Evolutionary conservation across 495 filamentous ascomycete species (phyloP).

Genomic region (Achaetomiella virescens): DNA sequence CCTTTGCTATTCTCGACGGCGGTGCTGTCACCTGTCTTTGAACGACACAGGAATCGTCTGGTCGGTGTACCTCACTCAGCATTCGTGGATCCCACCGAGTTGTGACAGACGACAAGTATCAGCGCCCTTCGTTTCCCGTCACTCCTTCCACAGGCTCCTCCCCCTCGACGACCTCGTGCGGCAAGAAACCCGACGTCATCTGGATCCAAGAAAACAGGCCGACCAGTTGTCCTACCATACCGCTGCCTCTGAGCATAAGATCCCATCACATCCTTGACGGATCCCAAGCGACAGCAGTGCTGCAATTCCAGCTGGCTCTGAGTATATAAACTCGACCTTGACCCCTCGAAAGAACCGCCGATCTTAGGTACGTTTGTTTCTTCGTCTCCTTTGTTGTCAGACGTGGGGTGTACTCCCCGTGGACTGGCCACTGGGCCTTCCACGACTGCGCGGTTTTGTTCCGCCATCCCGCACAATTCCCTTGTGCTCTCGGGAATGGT

Average conservation of each 20-base stretch:
- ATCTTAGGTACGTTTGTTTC: slow-evolving; percentile 13
- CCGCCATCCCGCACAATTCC: neutral
- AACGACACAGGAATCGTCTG: slow-evolving; percentile 9
- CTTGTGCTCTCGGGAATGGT: slow-evolving; percentile 2
- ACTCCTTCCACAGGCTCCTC: slow-evolving; percentile 33
- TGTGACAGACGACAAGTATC: slow-evolving; percentile 10
- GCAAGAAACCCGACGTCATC: slow-evolving; percentile 17
- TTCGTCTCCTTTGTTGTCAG: neutral
- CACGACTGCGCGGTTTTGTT: neutral
- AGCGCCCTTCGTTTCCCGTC: slow-evolving; percentile 24
- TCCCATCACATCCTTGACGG: slow-evolving; percentile 33
- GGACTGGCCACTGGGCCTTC: too few relatives aligned
- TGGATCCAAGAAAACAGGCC: slow-evolving; percentile 29
- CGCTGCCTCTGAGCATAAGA: slow-evolving; percentile 16
- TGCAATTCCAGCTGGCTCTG: slow-evolving; percentile 36
- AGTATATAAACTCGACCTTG: slow-evolving; percentile 17
- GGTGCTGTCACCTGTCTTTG: slow-evolving; percentile 13
- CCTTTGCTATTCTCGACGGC: slow-evolving; percentile 13
- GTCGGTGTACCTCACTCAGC: neutral
- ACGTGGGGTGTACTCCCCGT: neutral
- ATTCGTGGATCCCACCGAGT: slow-evolving; percentile 18
- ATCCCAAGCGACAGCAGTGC: slow-evolving; percentile 31
- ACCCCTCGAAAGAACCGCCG: slow-evolving; percentile 3
- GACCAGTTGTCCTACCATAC: slow-evolving; percentile 30
- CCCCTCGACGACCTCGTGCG: slow-evolving; percentile 15